Evolutionary conservation across 352 stramenopile genomes (phyloP), one percentile per base, ranked within the genome.

Genomic region (Pythium scleroteichum): DNA sequence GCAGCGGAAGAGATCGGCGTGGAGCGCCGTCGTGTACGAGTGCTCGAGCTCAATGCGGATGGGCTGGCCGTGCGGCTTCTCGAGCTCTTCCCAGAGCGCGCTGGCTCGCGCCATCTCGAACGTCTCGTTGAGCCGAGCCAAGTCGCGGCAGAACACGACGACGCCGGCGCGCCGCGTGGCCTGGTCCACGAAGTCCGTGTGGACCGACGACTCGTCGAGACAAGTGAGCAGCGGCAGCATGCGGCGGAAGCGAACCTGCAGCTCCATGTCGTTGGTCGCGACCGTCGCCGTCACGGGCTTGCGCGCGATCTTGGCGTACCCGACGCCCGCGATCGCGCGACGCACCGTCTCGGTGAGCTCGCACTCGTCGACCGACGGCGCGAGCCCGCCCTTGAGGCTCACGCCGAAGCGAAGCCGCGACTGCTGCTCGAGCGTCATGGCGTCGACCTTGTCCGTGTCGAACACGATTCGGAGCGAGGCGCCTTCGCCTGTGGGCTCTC

Each of bases 1-100:
- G 58, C 53, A 65, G 3, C 44, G 48, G 22, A 45, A 42, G 5
- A 72, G 20, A 46, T 72, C 59, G 0, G 26, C 17, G 26, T 72
- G 64, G 29, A 68, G 29, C 17, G 47, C 12, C 2, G 64, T 57
- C 26, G 54, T 64, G 50, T 65, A 72, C 35, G 64, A 62, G 35
- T 68, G 42, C 59, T 72, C 64, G 13, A 72, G 42, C 35, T 61
- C 59, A 39, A 72, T 61, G 1, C 64, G 64, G 20, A 72, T 68
- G 16, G 53, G 64, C 49, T 72, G 64, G 9, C 64, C 64, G 38
- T 62, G 50, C 1, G 64, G 64, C 45, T 59, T 68, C 23, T 72
- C 64, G 5, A 64, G 20, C 22, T 60, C 53, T 7, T 38, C 33
- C 64, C 64, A 68, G 8, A 68, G 46, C 2, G 32, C 40, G 24